Evolutionary conservation across 208 protist genomes (phyloP), one percentile per base, ranked within the genome.

Genomic region (Trypanosoma rangeli): DNA sequence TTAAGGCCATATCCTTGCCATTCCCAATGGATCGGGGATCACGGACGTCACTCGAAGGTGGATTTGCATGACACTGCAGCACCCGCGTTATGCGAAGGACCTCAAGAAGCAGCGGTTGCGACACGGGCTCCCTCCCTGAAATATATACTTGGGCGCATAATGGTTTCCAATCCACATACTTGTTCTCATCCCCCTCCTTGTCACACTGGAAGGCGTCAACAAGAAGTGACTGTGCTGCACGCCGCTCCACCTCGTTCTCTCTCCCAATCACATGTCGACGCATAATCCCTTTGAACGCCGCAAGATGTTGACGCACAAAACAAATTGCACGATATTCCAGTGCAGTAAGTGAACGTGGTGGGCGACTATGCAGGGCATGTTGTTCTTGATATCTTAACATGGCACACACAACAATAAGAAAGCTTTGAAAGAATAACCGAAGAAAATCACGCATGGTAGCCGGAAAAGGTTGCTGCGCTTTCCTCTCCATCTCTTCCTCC

Each of bases 11-110:
- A 33, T 68, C 59, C 26, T 42, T 61, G 24, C 28, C 65, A 35
- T 44, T 73, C 20, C 29, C 55, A 44, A 28, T 28, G 56, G 0
- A 37, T n/a, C 22, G 7, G 7, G 18, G 9, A 63, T 64, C 29
- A 28, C 29, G 26, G 44, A 3, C 5, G 24, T 29, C 52, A 65
- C 26, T 64, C 37, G 22, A 24, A 29, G 28, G 10, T 13, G n/a
- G 46, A n/a, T 88, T 84, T 49, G 78, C 64, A 73, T 87, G 91
- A 70, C 88, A 94, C 78, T 94, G 88, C 33, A 94, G 68, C 2
- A 94, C 64, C 5, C 88, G 88, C 13, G 76, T 84, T 46, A 91
- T 69, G 58, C 69, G 54, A 35, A 89, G 66, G 5, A 81, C 29
- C 12, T 94, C 88, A 52, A 94, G 66, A 42, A 91, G 57, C 48